Conservation (phyloP, 176 grass and related monocot genomes). For the Oryza brachyantha region DNA sequence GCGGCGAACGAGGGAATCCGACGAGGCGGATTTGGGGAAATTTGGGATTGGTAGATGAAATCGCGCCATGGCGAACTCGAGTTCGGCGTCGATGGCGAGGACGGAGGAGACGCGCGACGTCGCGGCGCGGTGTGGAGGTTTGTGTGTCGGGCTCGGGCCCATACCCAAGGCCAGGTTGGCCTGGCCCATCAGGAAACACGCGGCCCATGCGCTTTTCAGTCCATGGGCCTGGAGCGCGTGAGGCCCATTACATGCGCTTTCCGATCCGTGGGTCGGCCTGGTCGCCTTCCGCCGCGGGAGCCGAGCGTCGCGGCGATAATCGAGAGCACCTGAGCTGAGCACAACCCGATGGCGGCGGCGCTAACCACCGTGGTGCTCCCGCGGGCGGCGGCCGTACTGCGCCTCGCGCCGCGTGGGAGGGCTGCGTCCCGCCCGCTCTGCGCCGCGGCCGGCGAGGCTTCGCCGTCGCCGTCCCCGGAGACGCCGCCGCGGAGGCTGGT, state of each 20-base stretch:
- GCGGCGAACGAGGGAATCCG: background rate
- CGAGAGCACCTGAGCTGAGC: background rate
- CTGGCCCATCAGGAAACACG: background rate
- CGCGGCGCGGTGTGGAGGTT: background rate
- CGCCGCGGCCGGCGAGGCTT: slow-evolving; percentile 17
- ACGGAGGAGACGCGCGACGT: slow-evolving; percentile 37
- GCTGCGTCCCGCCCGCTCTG: slow-evolving; percentile 30
- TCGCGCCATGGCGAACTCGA: slow-evolving; percentile 32
- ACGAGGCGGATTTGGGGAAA: background rate
- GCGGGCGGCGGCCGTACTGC: slow-evolving; percentile 20
- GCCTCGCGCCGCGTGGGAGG: slow-evolving; percentile 15
- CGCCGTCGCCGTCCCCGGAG: background rate
- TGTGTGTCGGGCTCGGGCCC: background rate
- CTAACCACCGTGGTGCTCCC: slow-evolving; percentile 24
- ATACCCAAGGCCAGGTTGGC: background rate
- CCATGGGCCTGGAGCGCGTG: background rate
- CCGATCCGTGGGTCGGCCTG: background rate
- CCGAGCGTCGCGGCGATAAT: background rate
- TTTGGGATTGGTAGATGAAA: slow-evolving; percentile 8
- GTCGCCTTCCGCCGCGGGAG: background rate
- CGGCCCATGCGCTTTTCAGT: background rate
- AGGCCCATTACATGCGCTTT: too few relatives aligned
- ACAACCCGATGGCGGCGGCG: slow-evolving; percentile 26
- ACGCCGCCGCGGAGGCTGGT: slow-evolving; percentile 56
- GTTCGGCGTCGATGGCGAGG: slow-evolving; percentile 3